A percentile compares a stretch with the other conserved stretches of the same genome.
phyloP scores from a whole-genome alignment of 1,284 basidiomycete genomes.

The Singerocomus rubriflavus region DNA sequence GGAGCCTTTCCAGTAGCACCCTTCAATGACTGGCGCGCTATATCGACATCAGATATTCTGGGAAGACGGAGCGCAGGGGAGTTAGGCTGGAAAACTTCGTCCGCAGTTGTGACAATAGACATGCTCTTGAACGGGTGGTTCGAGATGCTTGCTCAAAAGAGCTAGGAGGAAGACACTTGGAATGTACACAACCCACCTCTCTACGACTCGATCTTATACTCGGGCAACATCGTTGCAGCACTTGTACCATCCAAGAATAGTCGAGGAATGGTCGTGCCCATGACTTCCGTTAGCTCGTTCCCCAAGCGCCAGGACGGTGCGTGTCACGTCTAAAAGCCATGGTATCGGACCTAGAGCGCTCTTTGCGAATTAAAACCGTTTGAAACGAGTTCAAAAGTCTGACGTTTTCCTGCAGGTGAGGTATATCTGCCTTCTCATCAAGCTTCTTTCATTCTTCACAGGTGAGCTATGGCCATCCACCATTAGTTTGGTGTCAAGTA shows the following conservation, averaged over 20 bases:
- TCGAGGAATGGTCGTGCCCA: neutral
- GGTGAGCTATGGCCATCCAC: constrained; percentile 8
- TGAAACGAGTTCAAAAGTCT: constrained; percentile 11
- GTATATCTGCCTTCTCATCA: constrained; percentile 18
- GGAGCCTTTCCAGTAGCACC: constrained; percentile 2
- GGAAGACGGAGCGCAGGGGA: constrained; percentile 4
- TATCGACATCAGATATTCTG: constrained; percentile 1
- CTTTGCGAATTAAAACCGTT: neutral
- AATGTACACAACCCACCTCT: constrained; percentile 9
- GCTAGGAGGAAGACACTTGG: neutral
- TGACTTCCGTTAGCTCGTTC: neutral
- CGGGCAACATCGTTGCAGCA: neutral
- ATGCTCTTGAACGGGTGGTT: constrained; percentile 9
- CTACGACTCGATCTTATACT: constrained; percentile 22
- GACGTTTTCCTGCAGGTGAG: constrained; percentile 15
- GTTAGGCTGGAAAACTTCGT: neutral
- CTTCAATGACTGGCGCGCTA: constrained; percentile 1
- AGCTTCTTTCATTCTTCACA: constrained; percentile 2
- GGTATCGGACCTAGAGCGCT: neutral
- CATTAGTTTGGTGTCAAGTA: constrained; percentile 1
- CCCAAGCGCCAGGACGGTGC: constrained; percentile 4
- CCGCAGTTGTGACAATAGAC: constrained; percentile 7
- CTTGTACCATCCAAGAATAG: neutral
- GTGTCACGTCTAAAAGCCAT: neutral
- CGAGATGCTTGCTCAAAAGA: constrained; percentile 4